phyloP scores from a whole-genome alignment of 495 filamentous ascomycete species.

The Penicillium steckii region DNA sequence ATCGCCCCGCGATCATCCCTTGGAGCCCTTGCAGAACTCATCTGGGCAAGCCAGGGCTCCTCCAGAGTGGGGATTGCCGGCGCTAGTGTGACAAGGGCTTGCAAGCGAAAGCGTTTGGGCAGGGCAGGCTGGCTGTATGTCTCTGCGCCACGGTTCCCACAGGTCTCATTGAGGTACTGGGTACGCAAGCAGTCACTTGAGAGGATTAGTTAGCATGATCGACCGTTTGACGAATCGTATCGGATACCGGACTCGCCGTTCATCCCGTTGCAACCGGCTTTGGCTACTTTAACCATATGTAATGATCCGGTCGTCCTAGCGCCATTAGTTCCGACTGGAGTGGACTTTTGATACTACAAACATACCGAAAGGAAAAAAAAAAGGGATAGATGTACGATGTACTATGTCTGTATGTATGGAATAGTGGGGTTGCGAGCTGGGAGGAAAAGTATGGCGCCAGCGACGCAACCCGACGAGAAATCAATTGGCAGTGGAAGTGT shows the following conservation, averaged over 20 bases:
- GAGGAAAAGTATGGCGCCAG: not conserved
- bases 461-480: not conserved
- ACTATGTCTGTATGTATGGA: too few relatives aligned
- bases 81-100: not conserved
- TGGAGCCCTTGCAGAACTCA: constrained; percentile 15
- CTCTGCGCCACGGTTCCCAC: constrained; percentile 2
- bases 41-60: not conserved
- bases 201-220: not conserved
- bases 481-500: not conserved
- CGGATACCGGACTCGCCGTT: not conserved
- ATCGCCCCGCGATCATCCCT: constrained; percentile 17
- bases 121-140: not conserved
- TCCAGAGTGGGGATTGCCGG: not conserved
- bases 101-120: not conserved
- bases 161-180: not conserved
- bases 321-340: not conserved
- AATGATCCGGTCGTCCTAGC: constrained; percentile 1
- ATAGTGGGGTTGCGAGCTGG: not conserved
- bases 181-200: not conserved
- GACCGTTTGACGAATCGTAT: constrained; percentile 5
- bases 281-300: not conserved
- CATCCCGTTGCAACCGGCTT: not conserved
- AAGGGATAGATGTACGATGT: not conserved
- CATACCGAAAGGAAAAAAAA: too few relatives aligned
- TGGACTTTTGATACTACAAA: too few relatives aligned